Evolutionary conservation across 768 basidiomycete genomes (phyloP), one percentile per base, ranked within the genome.

Genomic region (Agaricus subrufescens): DNA sequence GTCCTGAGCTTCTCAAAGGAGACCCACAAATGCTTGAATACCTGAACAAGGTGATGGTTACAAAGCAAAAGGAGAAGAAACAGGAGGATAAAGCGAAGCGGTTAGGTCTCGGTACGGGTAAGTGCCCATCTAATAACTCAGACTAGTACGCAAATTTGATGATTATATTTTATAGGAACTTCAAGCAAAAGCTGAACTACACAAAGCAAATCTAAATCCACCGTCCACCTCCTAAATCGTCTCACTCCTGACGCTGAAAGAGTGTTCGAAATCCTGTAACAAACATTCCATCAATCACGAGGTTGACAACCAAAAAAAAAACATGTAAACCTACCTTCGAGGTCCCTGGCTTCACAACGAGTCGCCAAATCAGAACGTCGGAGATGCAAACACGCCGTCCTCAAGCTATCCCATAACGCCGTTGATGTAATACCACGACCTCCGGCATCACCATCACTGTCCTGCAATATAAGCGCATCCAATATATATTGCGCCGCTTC

Each of bases 401-500:
- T 86, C 61, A 98, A 71, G 64, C 87, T 91, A 50, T 93, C 90
- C 96, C 96, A 98, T 40, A 98, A 71, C 2, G 87, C 80, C 15
- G 78, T 79, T 26, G 89, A 87, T 2, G 86, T 87, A 46, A 95
- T 83, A 7, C 89, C 90, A 40, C 86, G 84, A 42, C 71, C 74
- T 3, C 74, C 74, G 46, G 66, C 63, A 6, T 67, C 77, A 8
- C 85, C 81, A 62, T 98, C 95, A 48, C 82, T 84, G 58, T 95
- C 91, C 69, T 99, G 97, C 26, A 98, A 73, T 39, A 88, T 78
- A 2, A 99, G 78, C 5, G 96, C 94, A 65, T 95, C 92, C 8
- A 98, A 75, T 46, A 97, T 86, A 59, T 94, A 86, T 23, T 86
- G 84, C 11, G 88, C 89, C 0, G 91, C 94, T 65, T 97, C 91